A percentile compares a stretch with the other conserved stretches of the same genome.
Conservation (phyloP, 2,329 filamentous ascomycete species). For the Neopestalotiopsis clavispora region DNA sequence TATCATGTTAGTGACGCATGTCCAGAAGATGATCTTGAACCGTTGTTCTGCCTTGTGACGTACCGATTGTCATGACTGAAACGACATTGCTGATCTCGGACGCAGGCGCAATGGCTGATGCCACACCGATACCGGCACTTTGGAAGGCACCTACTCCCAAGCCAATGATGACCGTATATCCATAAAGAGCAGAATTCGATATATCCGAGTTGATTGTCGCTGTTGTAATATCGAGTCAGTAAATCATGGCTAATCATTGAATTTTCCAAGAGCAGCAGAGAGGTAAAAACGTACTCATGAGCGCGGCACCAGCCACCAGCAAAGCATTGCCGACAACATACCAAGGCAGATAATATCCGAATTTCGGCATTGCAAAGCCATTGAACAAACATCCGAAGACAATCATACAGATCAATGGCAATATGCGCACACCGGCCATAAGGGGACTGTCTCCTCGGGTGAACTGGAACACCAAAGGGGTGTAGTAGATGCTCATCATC, state of each 20-base stretch:
- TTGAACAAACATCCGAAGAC: slow-evolving; percentile 8
- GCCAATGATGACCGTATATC: slow-evolving; percentile 22
- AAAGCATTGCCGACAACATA: slow-evolving; percentile 13
- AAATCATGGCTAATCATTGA: background rate
- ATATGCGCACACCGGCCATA: slow-evolving; percentile 37
- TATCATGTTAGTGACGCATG: too few species aligned
- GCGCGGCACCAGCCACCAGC: slow-evolving; percentile 13
- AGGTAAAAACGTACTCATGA: slow-evolving; percentile 15
- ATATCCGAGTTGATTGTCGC: slow-evolving; percentile 16
- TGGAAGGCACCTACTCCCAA: slow-evolving; percentile 20
- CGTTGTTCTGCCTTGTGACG: too few species aligned
- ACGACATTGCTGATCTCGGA: slow-evolving; percentile 22
- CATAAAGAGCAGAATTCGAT: slow-evolving; percentile 19
- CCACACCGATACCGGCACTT: slow-evolving; percentile 20
- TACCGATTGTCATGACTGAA: slow-evolving; percentile 21
- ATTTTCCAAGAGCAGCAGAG: too few species aligned
- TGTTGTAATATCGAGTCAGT: background rate
- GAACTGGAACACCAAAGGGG: slow-evolving; percentile 55
- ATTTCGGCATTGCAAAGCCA: slow-evolving; percentile 3
- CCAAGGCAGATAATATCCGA: slow-evolving; percentile 11
- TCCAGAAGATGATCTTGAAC: too few species aligned
- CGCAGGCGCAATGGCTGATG: slow-evolving; percentile 14
- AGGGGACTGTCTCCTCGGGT: slow-evolving; percentile 43
- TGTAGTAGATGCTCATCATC: slow-evolving; percentile 43
- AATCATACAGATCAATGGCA: slow-evolving; percentile 15